Base-by-base conservation (phyloP, 1,284 basidiomycete genomes). In the Trichosporon sp. region DNA sequence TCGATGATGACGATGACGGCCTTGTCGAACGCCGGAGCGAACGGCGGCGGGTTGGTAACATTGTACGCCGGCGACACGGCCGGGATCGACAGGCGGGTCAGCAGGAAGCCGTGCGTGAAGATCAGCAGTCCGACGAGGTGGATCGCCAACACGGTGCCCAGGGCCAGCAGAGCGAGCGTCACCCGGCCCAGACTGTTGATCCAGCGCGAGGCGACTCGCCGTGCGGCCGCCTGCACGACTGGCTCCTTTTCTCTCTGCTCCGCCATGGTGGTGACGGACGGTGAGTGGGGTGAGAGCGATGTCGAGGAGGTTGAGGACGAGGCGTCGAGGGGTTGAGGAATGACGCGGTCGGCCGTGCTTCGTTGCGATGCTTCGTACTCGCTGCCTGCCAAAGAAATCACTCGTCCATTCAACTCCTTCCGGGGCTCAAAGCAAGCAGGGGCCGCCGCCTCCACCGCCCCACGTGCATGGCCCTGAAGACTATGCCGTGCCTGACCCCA, bases 1-100 rank as follows among this genome's bases (percentile, higher is more conserved):
- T 99, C 96, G 69, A 99, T 90, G 64, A 98, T 86, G 71, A 98
- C 83, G 32, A 98, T 68, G 33, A 99, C 84, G 8, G 90, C 89
- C 69, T 90, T 87, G 69, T 84, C 84, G 81, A 94, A 90, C 0
- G 88, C 90, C 0, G 87, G 81, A 0, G 82, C 75, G 1, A 91
- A 75, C 3, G 80, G 78, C 16, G 74, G 68, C 14, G 74, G 70
- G 59, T 74, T 68, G 64, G 85, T 86, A 19, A 74, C 71, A 1
- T 66, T 46, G 9, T 83, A 80, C 29, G 81, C 74, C 0, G 77
- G 68, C 0, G 76, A 69, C 58, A 84, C 78, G 62, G 90, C 81
- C 3, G 88, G 83, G 10, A 95, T 86, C 1, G 93, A 86, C 0
- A 92, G 81, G 14, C 94, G 86, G 36, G 88, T 90, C 61, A 96